Conservation (phyloP, 495 filamentous ascomycete genomes). For the Trichoderma gamsii region DNA sequence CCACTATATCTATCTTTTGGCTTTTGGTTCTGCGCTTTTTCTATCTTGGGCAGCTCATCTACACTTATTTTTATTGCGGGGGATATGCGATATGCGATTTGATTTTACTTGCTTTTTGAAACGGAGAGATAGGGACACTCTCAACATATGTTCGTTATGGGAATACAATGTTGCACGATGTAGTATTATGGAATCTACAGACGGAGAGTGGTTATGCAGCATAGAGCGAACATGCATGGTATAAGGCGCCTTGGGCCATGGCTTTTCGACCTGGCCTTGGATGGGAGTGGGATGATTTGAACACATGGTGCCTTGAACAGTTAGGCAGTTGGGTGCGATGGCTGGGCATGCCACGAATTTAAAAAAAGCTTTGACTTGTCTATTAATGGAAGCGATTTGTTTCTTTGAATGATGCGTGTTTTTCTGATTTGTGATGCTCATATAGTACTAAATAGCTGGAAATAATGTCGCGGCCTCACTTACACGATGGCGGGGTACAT, state of each 20-base stretch:
- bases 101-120: conserved; percentile 6
- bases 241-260: conserved; percentile 6
- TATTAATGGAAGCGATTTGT: conserved; percentile 9
- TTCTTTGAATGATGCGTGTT: background rate
- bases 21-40: conserved; percentile 22
- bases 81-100: conserved; percentile 7
- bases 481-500: too few relatives aligned
- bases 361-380: conserved; percentile 7
- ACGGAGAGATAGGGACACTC: conserved; percentile 18
- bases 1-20: conserved; percentile 28
- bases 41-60: conserved; percentile 23
- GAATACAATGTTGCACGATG: conserved; percentile 9
- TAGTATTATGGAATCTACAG: conserved; percentile 5
- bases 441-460: background rate
- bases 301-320: conserved; percentile 11
- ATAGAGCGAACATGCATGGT: conserved; percentile 14
- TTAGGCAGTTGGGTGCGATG: conserved; percentile 14
- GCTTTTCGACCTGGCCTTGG: conserved; percentile 5
- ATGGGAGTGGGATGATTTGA: conserved; percentile 12
- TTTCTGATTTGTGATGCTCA: background rate
- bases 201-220: conserved; percentile 8
- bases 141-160: conserved; percentile 2
- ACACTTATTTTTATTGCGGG: conserved; percentile 15
- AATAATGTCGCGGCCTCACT: too few relatives aligned
- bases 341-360: background rate